Conservation (phyloP, 768 basidiomycete species). For the Dioszegia aurantiaca region DNA sequence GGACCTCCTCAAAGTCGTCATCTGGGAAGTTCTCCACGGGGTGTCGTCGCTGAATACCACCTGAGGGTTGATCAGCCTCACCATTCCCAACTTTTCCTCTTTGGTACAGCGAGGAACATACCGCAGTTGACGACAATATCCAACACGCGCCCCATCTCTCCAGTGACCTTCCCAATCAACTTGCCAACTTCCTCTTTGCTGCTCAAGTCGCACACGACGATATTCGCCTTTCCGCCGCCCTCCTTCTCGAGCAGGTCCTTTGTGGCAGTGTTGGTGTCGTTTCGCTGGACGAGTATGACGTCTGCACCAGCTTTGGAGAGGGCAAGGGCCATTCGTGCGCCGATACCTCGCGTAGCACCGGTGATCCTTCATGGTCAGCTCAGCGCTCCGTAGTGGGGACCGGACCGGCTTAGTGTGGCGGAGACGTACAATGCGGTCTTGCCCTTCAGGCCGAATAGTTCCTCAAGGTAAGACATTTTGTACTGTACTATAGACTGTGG, state of each 20-base stretch:
- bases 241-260: slow-evolving; percentile 50
- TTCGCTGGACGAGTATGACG: slow-evolving; percentile 55
- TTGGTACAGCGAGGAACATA: slow-evolving; percentile 58
- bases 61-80: slow-evolving; percentile 15
- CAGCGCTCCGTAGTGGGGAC: neutral
- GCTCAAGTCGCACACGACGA: slow-evolving; percentile 62
- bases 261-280: slow-evolving; percentile 52
- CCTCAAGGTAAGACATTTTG: slow-evolving; percentile 43
- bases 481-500: neutral
- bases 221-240: slow-evolving; percentile 51
- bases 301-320: slow-evolving; percentile 55
- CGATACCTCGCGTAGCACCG: slow-evolving; percentile 53
- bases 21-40: slow-evolving; percentile 66
- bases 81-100: slow-evolving; percentile 24
- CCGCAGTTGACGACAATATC: slow-evolving; percentile 71
- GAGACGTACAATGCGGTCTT: slow-evolving; percentile 51
- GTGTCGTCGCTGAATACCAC: slow-evolving; percentile 50
- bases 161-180: slow-evolving; percentile 56
- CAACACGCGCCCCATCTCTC: slow-evolving; percentile 58
- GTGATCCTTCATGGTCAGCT: slow-evolving; percentile 30
- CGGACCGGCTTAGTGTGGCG: neutral
- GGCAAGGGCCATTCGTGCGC: slow-evolving; percentile 51
- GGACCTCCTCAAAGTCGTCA: slow-evolving; percentile 69
- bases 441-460: slow-evolving; percentile 52
- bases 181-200: slow-evolving; percentile 58